Conservation (phyloP, 148 eudicot species). For the Rheum nobile region DNA sequence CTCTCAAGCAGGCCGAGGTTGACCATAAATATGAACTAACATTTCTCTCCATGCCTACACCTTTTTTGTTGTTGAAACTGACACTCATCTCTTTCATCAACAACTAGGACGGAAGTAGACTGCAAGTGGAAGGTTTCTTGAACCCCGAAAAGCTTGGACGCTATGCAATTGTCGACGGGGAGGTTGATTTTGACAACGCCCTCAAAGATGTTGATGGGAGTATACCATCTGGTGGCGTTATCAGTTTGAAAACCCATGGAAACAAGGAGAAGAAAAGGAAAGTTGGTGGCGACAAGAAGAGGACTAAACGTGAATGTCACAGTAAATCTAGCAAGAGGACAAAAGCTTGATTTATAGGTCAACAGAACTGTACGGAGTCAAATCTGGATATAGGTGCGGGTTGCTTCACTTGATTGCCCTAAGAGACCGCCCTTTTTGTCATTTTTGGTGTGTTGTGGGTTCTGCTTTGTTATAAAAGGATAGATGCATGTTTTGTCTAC, state of each 20-base stretch:
- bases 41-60: slow-evolving; percentile 50
- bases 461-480: too few relatives aligned
- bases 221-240: slow-evolving; percentile 36
- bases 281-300: slow-evolving; percentile 27
- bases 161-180: slow-evolving; percentile 49
- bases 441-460: too few relatives aligned
- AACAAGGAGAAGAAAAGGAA: slow-evolving; percentile 34
- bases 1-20: not conserved
- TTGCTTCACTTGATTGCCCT: too few relatives aligned
- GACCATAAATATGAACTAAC: slow-evolving; percentile 12
- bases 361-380: not conserved
- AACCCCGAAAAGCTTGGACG: slow-evolving; percentile 46
- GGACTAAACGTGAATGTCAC: slow-evolving; percentile 39
- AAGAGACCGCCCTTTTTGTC: too few relatives aligned
- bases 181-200: slow-evolving; percentile 52
- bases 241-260: slow-evolving; percentile 64
- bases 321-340: slow-evolving; percentile 64
- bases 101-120: not conserved
- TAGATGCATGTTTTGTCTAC: too few relatives aligned
- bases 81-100: not conserved
- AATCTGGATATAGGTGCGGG: not conserved
- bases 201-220: slow-evolving; percentile 47
- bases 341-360: slow-evolving; percentile 24
- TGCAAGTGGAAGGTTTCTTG: slow-evolving; percentile 12
- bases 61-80: not conserved